Percentiles rank a stretch among this genome's conserved stretches.
phyloP scores from a whole-genome alignment of 2,329 filamentous ascomycete species.

The Trichoderma sp. region DNA sequence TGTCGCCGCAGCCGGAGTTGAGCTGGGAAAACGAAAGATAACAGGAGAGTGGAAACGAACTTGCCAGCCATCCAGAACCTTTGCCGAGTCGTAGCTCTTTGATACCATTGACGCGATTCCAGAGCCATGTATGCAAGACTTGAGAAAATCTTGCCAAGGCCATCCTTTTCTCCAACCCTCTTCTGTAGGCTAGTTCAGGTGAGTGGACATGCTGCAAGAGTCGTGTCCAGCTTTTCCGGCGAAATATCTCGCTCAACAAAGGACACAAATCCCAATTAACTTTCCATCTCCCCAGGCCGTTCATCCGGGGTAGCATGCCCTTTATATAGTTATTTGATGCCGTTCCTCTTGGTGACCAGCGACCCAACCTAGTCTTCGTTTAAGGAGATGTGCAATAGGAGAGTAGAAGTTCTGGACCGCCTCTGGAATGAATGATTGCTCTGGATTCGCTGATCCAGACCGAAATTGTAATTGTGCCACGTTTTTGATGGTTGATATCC shows the following conservation, averaged over 20 bases:
- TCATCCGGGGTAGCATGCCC: not conserved
- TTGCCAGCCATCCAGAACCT: not conserved
- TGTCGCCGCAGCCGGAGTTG: not conserved
- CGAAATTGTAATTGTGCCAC: not conserved
- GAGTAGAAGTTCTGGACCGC: not conserved
- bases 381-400: not conserved
- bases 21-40: not conserved
- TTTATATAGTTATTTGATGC: not conserved
- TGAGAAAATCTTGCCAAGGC: no score
- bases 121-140: no score
- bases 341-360: not conserved
- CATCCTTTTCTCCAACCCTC: not conserved
- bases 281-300: not conserved
- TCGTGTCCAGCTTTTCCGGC: not conserved
- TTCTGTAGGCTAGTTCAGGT: not conserved
- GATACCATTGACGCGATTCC: no score
- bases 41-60: not conserved
- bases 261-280: not conserved
- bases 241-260: not conserved
- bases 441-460: not conserved
- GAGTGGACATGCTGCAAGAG: not conserved
- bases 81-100: not conserved
- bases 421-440: not conserved
- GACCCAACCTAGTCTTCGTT: not conserved
- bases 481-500: not conserved